Evolutionary conservation across 352 stramenopile species (phyloP), one percentile per base, ranked within the genome.

Genomic region (Pythium dissotocum): DNA sequence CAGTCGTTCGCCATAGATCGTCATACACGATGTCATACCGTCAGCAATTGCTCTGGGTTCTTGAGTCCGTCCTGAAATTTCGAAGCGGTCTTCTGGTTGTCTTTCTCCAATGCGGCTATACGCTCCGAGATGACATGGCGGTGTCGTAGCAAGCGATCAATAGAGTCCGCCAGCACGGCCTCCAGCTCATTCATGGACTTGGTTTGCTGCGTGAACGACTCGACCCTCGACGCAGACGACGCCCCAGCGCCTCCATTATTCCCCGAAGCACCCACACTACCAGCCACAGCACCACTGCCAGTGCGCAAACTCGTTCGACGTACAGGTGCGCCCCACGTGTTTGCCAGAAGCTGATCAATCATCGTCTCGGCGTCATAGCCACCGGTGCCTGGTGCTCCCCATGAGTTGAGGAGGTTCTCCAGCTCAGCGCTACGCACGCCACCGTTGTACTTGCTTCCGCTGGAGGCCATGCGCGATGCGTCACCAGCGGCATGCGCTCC

Each of bases 291-390:
- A 32, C 44, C 35, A 14, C 53, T 62, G 10, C 7, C 48, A 21
- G 68, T 38, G 32, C 16, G 40, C 13, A 51, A 48, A 28, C 75
- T 81, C 24, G 40, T 61, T 2, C 66, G 67, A 14, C 74, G 71
- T 42, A 33, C 24, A 24, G 44, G 40, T 4, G 76, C 71, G 46
- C 76, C 74, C 82, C 82, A 91, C 32, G 79, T 83, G 61, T 72
- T 90, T 32, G 72, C 72, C 0, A 93, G 77, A 46, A 94, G 75
- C 67, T 94, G 80, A 61, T 94, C 85, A 61, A 94, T 78, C 87
- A 94, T 93, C 57, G 73, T 74, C 53, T 93, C 87, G 6, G 80
- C 80, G 33, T 89, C 75, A 69, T 90, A 94, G 13, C 60, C 21
- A 24, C n/a, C n/a, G 1, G n/a, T 4, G 57, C 32, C 46, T 1